Evolutionary conservation across 177 flowering plant species (phyloP).

Genomic region (Vitis hybrid): DNA sequence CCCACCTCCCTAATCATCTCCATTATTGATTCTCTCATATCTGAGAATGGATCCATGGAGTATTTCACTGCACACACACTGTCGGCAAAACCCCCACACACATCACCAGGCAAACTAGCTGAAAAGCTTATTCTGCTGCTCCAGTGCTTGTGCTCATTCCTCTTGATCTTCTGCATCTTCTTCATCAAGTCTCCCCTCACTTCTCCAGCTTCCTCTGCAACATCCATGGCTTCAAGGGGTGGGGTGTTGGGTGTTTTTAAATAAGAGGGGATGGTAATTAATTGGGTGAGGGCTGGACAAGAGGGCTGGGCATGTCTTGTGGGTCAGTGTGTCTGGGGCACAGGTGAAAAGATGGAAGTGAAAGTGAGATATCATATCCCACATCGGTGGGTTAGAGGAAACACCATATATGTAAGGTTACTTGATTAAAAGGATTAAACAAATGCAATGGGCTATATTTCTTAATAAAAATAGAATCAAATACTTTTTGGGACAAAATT

Average conservation of each 20-base stretch:
- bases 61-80: conserved; percentile 49
- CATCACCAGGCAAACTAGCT: conserved; percentile 47
- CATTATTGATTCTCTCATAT: conserved; percentile 45
- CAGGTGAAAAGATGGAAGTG: no score
- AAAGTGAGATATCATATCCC: no score
- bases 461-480: no score
- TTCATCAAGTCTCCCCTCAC: not conserved
- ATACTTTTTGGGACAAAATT: no score
- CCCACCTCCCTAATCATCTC: conserved; percentile 50
- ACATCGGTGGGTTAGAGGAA: no score
- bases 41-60: conserved; percentile 36
- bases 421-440: no score
- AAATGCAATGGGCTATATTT: no score
- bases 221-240: conserved; percentile 15
- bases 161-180: conserved; percentile 19
- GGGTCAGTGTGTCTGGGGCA: no score
- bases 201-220: conserved; percentile 12
- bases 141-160: conserved; percentile 6
- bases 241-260: conserved; percentile 16
- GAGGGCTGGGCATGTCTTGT: no score
- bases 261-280: no score
- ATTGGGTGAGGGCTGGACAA: no score
- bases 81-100: conserved; percentile 38
- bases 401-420: no score
- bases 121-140: conserved; percentile 38